Evolutionary conservation across 148 eudicot genomes (phyloP).

Genomic region (Vaccinium vitisidaea): DNA sequence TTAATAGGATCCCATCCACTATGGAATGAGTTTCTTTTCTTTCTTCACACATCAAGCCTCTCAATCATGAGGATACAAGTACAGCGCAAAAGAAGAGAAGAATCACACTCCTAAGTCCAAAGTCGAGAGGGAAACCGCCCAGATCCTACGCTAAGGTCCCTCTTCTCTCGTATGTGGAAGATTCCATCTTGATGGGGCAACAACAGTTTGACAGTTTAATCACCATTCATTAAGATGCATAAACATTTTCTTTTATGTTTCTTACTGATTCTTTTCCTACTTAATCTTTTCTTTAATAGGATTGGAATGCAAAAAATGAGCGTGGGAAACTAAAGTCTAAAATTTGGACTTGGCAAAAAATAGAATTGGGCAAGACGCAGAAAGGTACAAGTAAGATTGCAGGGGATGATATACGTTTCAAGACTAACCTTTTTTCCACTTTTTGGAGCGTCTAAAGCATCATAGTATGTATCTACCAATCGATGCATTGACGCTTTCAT

Average conservation of each 20-base stretch:
- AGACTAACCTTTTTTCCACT: conserved; percentile 64
- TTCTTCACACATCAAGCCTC: neutral
- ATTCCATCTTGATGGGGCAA: neutral
- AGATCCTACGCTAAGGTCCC: neutral
- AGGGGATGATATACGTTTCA: neutral
- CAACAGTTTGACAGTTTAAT: neutral
- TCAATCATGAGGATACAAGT: neutral
- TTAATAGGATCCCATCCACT: neutral
- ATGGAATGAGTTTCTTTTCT: neutral
- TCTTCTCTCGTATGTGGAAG: neutral
- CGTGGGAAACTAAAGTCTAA: neutral
- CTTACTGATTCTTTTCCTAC: neutral
- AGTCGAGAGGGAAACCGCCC: neutral
- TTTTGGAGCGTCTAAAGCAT: conserved; percentile 89
- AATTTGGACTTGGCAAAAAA: neutral
- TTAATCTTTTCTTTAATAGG: neutral
- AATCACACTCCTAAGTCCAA: neutral
- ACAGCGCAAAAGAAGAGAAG: neutral
- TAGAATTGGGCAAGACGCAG: neutral
- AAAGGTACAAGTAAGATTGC: neutral
- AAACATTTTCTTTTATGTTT: neutral
- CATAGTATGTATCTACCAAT: conserved; percentile 66
- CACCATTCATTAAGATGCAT: neutral
- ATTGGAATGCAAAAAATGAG: neutral
- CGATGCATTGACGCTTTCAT: conserved; percentile 35